Evolutionary conservation across 441 rosid species (phyloP).

Genomic region (Pelargonium australe): DNA sequence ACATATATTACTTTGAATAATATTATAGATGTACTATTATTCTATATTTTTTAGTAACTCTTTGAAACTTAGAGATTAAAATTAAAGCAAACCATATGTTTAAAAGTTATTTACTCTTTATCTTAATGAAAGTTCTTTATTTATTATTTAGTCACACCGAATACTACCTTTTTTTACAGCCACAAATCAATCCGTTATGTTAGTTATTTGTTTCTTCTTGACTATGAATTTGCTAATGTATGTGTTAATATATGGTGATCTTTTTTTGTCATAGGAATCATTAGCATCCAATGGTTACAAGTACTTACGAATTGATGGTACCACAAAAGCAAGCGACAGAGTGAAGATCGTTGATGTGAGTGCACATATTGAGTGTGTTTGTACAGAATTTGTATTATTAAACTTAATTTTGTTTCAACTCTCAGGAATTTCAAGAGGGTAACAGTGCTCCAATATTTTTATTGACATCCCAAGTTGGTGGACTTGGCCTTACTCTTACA

Average conservation of each 20-base stretch:
- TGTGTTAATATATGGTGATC: constrained; percentile 9
- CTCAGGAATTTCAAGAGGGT: constrained; percentile 84
- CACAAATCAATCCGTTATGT: no score
- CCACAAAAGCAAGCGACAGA: constrained; percentile 81
- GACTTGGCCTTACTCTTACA: constrained; percentile 94
- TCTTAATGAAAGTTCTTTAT: no score
- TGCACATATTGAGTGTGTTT: constrained; percentile 11
- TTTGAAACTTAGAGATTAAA: no score
- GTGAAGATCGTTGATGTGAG: constrained; percentile 74
- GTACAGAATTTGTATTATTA: background rate
- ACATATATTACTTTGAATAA: no score
- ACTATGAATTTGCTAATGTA: constrained; percentile 5
- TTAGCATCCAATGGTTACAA: constrained; percentile 51
- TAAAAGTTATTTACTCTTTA: no score
- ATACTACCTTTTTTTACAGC: no score
- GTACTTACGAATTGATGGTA: constrained; percentile 88
- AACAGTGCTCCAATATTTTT: constrained; percentile 76
- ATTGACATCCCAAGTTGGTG: constrained; percentile 94
- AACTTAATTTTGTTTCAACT: constrained; percentile 16
- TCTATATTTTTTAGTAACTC: no score
- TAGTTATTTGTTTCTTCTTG: background rate
- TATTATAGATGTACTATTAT: no score
- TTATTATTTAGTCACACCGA: no score
- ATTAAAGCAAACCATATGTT: no score
- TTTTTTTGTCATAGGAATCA: constrained; percentile 48